A percentile compares a stretch with the other conserved stretches of the same genome.
These are phyloP conservation scores for Cotoneaster glaucophyllus DNA, from an alignment of 306 rosid species.

Conservation along the genomic window DNA sequence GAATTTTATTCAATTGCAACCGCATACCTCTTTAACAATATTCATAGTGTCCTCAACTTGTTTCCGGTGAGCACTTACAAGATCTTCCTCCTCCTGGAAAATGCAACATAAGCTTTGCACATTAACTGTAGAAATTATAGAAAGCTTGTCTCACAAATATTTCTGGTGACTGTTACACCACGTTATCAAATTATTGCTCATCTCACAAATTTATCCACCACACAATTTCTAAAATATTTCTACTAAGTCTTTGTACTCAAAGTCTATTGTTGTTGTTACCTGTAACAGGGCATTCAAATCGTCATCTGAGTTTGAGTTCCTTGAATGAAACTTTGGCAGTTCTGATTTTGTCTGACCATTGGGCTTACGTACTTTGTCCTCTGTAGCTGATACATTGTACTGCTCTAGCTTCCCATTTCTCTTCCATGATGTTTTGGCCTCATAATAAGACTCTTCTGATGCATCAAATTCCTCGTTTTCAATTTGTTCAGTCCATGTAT, in stretches of 20 bases:
- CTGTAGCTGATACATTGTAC: conserved; percentile 33
- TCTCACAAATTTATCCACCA: background rate
- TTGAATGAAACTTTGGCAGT: conserved; percentile 56
- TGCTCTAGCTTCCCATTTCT: conserved; percentile 67
- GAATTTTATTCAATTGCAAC: background rate
- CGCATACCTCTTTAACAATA: conserved; percentile 83
- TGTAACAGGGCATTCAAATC: conserved; percentile 84
- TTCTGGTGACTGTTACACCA: background rate
- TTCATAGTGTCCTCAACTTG: conserved; percentile 99
- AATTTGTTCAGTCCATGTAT: conserved; percentile 56
- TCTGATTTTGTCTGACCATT: conserved; percentile 66
- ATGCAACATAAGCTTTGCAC: conserved; percentile 7
- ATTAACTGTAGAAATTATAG: background rate
- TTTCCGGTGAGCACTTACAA: conserved; percentile 91
- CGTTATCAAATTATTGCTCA: background rate
- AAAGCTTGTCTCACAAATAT: background rate
- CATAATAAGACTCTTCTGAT: conserved; percentile 63
- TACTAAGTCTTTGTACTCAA: background rate
- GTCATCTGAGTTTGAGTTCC: conserved; percentile 51
- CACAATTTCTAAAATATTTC: background rate
- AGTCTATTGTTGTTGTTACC: conserved; percentile 35
- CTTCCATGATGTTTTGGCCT: conserved; percentile 65
- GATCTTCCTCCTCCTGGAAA: conserved; percentile 96
- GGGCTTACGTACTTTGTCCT: conserved; percentile 61
- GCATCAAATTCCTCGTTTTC: conserved; percentile 68